These are phyloP conservation scores for Magnolia officinalis DNA, from an alignment of 164 flowering plant species.

Conservation along the genomic window DNA sequence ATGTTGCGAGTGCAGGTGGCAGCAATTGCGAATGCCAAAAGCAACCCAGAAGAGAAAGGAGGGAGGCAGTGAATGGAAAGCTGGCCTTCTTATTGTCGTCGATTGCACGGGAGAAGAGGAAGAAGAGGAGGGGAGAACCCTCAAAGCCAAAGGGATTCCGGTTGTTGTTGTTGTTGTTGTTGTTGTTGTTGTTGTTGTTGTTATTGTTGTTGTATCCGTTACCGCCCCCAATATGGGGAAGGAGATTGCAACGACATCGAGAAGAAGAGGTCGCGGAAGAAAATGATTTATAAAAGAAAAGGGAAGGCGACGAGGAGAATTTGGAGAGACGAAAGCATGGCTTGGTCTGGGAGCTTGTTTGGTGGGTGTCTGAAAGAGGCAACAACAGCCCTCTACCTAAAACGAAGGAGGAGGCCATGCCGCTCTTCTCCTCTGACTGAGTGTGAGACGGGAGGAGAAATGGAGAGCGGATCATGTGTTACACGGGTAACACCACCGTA, in stretches of 20 bases:
- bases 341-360: no score
- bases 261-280: not conserved
- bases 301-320: no score
- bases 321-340: no score
- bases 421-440: no score
- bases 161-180: constrained; percentile 13
- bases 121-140: constrained; percentile 9
- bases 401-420: no score
- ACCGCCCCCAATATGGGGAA: not conserved
- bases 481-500: no score
- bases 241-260: not conserved
- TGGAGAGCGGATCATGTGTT: no score
- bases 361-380: no score
- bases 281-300: not conserved
- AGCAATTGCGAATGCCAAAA: constrained; percentile 19
- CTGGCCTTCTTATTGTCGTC: not conserved
- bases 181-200: constrained; percentile 4
- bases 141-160: constrained; percentile 15
- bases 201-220: constrained; percentile 8
- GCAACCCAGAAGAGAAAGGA: constrained; percentile 20
- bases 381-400: no score
- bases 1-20: constrained; percentile 35
- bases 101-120: not conserved
- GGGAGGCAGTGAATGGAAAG: constrained; percentile 7
- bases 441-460: no score